Evolutionary conservation across 139 green algal genomes (phyloP).

Genomic region (Ulvella scutata): DNA sequence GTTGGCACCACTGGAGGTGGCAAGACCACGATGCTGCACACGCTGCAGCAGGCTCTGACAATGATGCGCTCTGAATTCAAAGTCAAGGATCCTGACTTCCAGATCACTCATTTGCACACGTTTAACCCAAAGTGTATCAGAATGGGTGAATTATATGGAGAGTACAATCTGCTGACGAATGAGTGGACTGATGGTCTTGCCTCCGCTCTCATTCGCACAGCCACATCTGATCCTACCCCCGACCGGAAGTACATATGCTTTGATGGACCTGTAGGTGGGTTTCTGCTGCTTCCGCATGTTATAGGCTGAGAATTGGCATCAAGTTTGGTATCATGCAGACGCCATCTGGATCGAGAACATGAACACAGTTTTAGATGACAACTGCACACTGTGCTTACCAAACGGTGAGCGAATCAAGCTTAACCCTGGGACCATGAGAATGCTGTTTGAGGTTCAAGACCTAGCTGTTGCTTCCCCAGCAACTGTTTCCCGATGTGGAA

Average conservation of each 20-base stretch:
- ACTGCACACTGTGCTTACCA: constrained; percentile 64
- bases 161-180: constrained; percentile 71
- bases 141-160: constrained; percentile 78
- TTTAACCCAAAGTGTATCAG: constrained; percentile 83
- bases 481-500: constrained; percentile 57
- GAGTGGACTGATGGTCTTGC: constrained; percentile 74
- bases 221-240: constrained; percentile 43
- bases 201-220: constrained; percentile 54
- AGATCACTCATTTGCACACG: constrained; percentile 30
- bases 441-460: constrained; percentile 76
- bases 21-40: constrained; percentile 53
- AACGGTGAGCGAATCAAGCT: constrained; percentile 81
- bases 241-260: constrained; percentile 67
- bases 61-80: background rate
- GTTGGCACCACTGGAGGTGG: constrained; percentile 55
- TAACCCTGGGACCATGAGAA: constrained; percentile 48
- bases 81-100: background rate
- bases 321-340: too few species aligned
- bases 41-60: constrained; percentile 30
- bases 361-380: constrained; percentile 73
- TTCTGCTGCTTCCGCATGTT: background rate
- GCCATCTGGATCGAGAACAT: constrained; percentile 77
- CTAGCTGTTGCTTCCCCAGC: constrained; percentile 51
- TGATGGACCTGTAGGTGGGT: constrained; percentile 50
- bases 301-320: too few species aligned